Conservation (phyloP, 495 filamentous ascomycete species). For the Oidiodendron maius region DNA sequence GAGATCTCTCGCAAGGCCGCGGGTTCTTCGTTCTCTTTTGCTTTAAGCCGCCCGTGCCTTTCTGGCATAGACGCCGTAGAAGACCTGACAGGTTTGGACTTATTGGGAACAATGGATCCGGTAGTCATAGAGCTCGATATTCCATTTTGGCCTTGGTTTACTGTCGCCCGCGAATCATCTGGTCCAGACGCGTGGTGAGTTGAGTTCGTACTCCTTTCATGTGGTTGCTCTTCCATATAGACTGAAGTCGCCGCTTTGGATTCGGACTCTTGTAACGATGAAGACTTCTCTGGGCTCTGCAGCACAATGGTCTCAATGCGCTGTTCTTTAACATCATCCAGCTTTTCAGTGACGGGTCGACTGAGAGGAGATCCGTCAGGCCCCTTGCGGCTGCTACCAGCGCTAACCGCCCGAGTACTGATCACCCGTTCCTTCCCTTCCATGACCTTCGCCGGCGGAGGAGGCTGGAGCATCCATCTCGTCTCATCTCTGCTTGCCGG, state of each 20-base stretch:
- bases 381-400: constrained; percentile 29
- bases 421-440: constrained; percentile 64
- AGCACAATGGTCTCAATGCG: constrained; percentile 18
- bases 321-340: constrained; percentile 27
- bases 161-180: background rate
- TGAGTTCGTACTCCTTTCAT: constrained; percentile 13
- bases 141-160: constrained; percentile 11
- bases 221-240: background rate
- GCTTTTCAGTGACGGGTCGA: constrained; percentile 30
- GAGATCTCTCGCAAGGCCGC: constrained; percentile 8
- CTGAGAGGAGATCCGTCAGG: constrained; percentile 25
- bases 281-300: constrained; percentile 5
- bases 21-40: background rate
- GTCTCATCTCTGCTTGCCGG: constrained; percentile 61
- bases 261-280: constrained; percentile 4
- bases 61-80: constrained; percentile 6
- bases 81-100: constrained; percentile 16
- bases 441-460: constrained; percentile 80
- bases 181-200: constrained; percentile 11
- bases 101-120: constrained; percentile 5
- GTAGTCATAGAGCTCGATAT: constrained; percentile 7
- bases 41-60: no score
- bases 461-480: constrained; percentile 89
- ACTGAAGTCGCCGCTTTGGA: constrained; percentile 4
- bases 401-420: constrained; percentile 44